Conservation (phyloP, 2,329 filamentous ascomycete species). For the Monilinia vaccinii-corymbosi region DNA sequence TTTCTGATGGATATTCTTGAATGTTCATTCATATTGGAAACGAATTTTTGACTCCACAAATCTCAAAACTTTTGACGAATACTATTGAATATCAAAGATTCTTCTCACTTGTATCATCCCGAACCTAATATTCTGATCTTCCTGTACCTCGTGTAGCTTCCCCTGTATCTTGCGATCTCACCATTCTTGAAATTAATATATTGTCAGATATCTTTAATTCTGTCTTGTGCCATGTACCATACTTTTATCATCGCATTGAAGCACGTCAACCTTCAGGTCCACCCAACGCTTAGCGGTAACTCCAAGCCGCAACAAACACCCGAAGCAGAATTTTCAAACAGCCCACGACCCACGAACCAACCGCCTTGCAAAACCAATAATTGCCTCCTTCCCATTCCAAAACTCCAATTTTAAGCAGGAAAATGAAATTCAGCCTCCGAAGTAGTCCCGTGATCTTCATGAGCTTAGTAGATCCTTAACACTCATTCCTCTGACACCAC, state of each 20-base stretch:
- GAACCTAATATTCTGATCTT: not conserved
- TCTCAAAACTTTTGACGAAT: no score
- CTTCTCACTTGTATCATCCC: not conserved
- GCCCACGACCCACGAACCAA: not conserved
- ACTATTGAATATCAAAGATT: no score
- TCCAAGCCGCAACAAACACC: not conserved
- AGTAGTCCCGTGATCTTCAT: conserved; percentile 22
- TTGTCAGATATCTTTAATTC: not conserved
- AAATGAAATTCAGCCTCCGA: not conserved
- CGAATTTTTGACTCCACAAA: not conserved
- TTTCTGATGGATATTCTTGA: not conserved
- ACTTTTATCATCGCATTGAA: not conserved
- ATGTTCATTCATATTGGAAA: not conserved
- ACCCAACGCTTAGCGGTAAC: not conserved
- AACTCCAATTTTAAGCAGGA: not conserved
- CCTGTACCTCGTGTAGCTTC: not conserved
- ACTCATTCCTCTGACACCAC: conserved; percentile 40
- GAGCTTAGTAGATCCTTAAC: conserved; percentile 45
- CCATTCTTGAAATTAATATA: not conserved
- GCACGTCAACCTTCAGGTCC: not conserved
- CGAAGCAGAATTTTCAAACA: not conserved
- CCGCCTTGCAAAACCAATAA: not conserved
- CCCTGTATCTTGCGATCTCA: not conserved
- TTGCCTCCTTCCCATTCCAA: not conserved
- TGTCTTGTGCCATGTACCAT: not conserved